Evolutionary conservation across 495 filamentous ascomycete genomes (phyloP), one percentile per base, ranked within the genome.

Genomic region (Letharia columbiana): DNA sequence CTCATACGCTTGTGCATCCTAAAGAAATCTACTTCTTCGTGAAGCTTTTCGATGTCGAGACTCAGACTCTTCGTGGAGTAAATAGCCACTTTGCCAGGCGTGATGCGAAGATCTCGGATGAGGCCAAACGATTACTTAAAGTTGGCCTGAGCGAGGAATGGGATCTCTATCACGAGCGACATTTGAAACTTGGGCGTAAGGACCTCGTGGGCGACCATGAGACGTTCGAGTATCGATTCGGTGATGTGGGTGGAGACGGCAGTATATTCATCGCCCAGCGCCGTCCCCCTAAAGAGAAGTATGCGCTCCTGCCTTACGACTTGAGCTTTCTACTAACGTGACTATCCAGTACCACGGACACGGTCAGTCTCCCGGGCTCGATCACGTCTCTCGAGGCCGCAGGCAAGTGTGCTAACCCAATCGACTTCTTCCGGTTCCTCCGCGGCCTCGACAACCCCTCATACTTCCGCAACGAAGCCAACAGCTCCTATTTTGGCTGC

Each of bases 1-100:
- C 68, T 60, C 61, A 49, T n/a, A 42, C 73, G 6, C 61, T 67
- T 4, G 47, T 74, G 37, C 76, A 76, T 17, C 73, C 78, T 28
- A 74, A 74, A 2, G 75, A 80, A 60, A 73, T 77, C 7, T 83
- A 82, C 61, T 80, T 81, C 66, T 81, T 81, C 65, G 77, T 81
- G 60, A 81, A 81, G 71, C 65, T 78, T 35, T 85, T 85, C 60
- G 82, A 83, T 64, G 73, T 73, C 41, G 78, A 83, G 31, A 73
- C 71, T n/a, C 81, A 79, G 67, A 71, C 70, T 2, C 71, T 80
- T 4, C 73, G 71, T 31, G 85, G 83, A 3, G 82, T 88, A 31
- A 90, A 77, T 31, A 77, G 76, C 11, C 79, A 79, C 69, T 75
- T 82, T 58, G 82, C 76, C 11, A 75, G 76, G 52, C 70, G 74